Conservation (phyloP, 2,329 filamentous ascomycete genomes). For the Xylariaceae sp. region DNA sequence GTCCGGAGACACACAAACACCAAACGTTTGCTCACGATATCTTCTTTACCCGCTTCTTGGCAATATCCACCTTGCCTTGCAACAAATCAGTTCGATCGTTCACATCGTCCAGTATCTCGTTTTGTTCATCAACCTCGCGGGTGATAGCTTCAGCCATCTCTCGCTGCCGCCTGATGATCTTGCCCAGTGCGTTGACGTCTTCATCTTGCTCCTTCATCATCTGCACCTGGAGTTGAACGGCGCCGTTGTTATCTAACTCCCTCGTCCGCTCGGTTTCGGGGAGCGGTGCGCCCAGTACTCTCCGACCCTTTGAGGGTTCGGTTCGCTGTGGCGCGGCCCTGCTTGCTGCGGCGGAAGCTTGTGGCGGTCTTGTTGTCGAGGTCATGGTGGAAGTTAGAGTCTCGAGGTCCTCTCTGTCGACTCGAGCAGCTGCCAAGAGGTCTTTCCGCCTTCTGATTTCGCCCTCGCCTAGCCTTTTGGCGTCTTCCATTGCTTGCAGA, state of each 20-base stretch:
- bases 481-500: constrained; percentile 53
- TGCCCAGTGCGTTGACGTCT: constrained; percentile 64
- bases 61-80: constrained; percentile 65
- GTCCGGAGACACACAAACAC: no score
- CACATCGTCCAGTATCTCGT: constrained; percentile 63
- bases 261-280: constrained; percentile 73
- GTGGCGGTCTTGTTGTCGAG: constrained; percentile 37
- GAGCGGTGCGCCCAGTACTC: constrained; percentile 68
- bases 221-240: constrained; percentile 69
- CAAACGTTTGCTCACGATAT: constrained; percentile 40
- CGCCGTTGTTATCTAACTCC: constrained; percentile 71
- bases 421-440: constrained; percentile 63
- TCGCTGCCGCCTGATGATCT: constrained; percentile 67
- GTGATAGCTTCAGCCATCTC: constrained; percentile 76
- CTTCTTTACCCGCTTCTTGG: constrained; percentile 67
- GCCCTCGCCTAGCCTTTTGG: constrained; percentile 62
- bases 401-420: constrained; percentile 73
- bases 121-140: constrained; percentile 68
- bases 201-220: constrained; percentile 73
- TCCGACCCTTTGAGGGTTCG: constrained; percentile 38
- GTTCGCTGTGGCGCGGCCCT: constrained; percentile 47
- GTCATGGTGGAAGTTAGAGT: constrained; percentile 58
- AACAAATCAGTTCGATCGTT: constrained; percentile 65
- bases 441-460: constrained; percentile 70
- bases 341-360: constrained; percentile 48